These are phyloP conservation scores for Huntiella abstrusa DNA, from an alignment of 2,329 filamentous ascomycete genomes.

Conservation along the genomic window DNA sequence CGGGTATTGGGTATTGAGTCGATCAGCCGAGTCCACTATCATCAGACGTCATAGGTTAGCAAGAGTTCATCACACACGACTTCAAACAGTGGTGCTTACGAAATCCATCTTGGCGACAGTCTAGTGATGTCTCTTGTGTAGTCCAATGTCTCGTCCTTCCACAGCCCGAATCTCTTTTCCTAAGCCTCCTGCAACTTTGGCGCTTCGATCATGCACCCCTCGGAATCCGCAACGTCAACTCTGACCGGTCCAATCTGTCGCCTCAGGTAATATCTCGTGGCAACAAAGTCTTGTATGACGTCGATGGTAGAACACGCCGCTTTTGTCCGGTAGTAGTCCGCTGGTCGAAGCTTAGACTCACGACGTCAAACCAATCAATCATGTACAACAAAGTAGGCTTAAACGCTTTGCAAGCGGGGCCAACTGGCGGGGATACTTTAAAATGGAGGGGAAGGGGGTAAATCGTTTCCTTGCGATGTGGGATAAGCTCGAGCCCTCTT, in stretches of 20 bases:
- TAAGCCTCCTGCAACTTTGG: too few species aligned
- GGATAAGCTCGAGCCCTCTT: too few species aligned
- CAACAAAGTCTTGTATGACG: too few species aligned
- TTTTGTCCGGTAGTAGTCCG: not conserved
- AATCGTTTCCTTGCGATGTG: not conserved
- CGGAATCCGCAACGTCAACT: too few species aligned
- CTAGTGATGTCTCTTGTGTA: not conserved
- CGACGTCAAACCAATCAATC: not conserved
- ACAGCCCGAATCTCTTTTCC: too few species aligned
- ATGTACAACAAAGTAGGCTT: not conserved
- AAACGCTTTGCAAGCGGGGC: slow-evolving; percentile 1
- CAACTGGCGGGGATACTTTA: not conserved
- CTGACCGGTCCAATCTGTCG: too few species aligned
- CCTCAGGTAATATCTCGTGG: too few species aligned
- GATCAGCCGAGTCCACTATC: slow-evolving; percentile 48
- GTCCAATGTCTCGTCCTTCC: too few species aligned
- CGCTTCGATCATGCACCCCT: too few species aligned
- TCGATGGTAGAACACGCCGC: not conserved
- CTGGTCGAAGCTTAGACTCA: not conserved
- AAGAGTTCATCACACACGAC: not conserved
- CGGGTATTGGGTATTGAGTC: slow-evolving; percentile 40
- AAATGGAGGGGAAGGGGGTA: slow-evolving; percentile 1
- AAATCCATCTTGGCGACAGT: slow-evolving; percentile 6
- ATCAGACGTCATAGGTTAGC: not conserved
- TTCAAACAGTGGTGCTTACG: not conserved